These are phyloP conservation scores for Annulohypoxylon maeteangense DNA, from an alignment of 495 filamentous ascomycete species.

Conservation along the genomic window DNA sequence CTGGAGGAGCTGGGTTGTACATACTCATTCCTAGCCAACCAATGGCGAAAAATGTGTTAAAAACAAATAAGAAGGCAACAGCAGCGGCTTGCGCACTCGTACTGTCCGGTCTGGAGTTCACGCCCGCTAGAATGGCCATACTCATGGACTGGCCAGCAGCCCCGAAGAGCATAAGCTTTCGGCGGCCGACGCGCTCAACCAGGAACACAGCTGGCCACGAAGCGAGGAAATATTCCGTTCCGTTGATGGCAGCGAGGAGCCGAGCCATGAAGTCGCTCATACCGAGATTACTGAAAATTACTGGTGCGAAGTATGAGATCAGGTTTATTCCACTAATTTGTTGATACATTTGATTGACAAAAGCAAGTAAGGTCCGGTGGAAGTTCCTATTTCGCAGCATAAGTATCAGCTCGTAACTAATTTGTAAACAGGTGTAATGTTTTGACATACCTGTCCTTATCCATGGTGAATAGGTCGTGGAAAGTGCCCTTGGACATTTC, in stretches of 20 bases:
- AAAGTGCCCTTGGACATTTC: constrained; percentile 76
- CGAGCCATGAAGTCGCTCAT: constrained; percentile 64
- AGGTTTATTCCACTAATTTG: constrained; percentile 83
- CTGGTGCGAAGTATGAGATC: constrained; percentile 77
- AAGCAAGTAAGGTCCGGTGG: constrained; percentile 75
- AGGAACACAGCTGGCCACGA: constrained; percentile 78
- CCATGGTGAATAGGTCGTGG: constrained; percentile 76
- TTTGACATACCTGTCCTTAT: constrained; percentile 61
- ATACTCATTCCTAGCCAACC: constrained; percentile 83
- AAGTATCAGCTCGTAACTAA: not conserved
- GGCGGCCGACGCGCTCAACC: constrained; percentile 68
- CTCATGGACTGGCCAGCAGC: constrained; percentile 73
- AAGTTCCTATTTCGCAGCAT: constrained; percentile 63
- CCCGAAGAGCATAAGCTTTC: constrained; percentile 77
- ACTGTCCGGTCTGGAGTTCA: constrained; percentile 47
- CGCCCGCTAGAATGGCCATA: constrained; percentile 73
- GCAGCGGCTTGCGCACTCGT: constrained; percentile 55
- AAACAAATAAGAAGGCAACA: constrained; percentile 72
- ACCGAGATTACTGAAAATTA: constrained; percentile 69
- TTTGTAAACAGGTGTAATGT: not conserved
- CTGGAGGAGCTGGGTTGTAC: not conserved
- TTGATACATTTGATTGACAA: constrained; percentile 83
- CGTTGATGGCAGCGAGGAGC: constrained; percentile 76
- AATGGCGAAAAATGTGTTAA: constrained; percentile 80
- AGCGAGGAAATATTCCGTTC: constrained; percentile 79